Evolutionary conservation across 1,284 basidiomycete genomes (phyloP).

Genomic region (Ceratobasidium sp.): DNA sequence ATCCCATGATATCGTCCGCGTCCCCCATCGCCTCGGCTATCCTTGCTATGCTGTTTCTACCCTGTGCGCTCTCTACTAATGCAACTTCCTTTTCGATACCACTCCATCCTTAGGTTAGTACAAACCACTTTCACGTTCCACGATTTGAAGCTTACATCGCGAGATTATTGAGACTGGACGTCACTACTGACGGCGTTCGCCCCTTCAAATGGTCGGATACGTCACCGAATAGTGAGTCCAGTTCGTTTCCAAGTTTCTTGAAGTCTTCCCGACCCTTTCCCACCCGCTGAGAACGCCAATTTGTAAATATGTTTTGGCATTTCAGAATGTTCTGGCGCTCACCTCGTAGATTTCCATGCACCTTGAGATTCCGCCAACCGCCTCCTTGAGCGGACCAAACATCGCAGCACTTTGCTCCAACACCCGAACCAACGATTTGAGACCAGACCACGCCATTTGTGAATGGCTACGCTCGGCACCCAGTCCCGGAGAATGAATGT

Average conservation of each 20-base stretch:
- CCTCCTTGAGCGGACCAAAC: no score
- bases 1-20: background rate
- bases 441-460: no score
- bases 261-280: constrained; percentile 6
- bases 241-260: background rate
- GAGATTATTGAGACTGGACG: background rate
- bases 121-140: background rate
- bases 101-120: background rate
- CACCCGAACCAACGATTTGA: no score
- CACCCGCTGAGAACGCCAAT: background rate
- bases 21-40: background rate
- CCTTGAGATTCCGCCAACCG: no score
- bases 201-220: background rate
- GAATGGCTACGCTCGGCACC: no score
- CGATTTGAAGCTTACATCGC: background rate
- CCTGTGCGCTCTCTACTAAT: background rate
- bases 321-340: no score
- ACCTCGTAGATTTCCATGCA: no score
- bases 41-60: background rate
- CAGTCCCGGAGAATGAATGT: no score
- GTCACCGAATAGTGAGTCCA: background rate
- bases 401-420: no score
- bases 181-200: background rate
- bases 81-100: background rate
- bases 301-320: no score